A percentile compares a stretch with the other conserved stretches of the same genome.
Conservation (phyloP, 306 rosid species). For the Acacia crassicarpa region DNA sequence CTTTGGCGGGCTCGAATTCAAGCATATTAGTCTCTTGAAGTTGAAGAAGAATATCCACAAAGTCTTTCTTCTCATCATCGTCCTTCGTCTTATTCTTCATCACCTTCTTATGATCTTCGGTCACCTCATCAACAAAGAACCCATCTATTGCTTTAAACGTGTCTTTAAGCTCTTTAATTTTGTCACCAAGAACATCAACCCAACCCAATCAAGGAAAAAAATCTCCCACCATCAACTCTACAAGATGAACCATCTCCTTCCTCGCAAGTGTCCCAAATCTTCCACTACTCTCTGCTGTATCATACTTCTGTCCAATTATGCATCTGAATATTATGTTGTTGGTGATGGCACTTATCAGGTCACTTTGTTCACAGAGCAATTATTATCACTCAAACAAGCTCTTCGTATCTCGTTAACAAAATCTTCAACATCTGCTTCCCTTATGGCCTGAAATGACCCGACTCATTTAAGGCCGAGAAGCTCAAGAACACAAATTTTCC, state of each 20-base stretch:
- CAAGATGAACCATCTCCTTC: background rate
- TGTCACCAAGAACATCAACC: slow-evolving; percentile 19
- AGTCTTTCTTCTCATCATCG: slow-evolving; percentile 24
- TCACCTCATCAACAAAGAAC: slow-evolving; percentile 18
- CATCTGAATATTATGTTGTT: slow-evolving; percentile 31
- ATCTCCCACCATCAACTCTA: slow-evolving; percentile 18
- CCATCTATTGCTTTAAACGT: background rate
- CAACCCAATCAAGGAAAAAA: slow-evolving; percentile 21
- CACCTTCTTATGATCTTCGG: slow-evolving; percentile 23
- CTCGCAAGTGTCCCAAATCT: slow-evolving; percentile 11
- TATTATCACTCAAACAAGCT: background rate
- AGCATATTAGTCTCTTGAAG: slow-evolving; percentile 15
- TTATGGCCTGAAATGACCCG: background rate
- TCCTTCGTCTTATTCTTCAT: background rate
- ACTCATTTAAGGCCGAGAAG: slow-evolving; percentile 30
- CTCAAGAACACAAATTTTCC: slow-evolving; percentile 23
- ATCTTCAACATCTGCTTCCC: slow-evolving; percentile 24
- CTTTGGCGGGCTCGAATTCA: slow-evolving; percentile 28
- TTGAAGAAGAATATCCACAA: slow-evolving; percentile 37
- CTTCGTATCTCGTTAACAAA: slow-evolving; percentile 6
- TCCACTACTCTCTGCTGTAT: background rate
- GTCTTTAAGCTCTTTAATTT: background rate
- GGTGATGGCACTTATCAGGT: slow-evolving; percentile 9
- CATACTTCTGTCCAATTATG: slow-evolving; percentile 31
- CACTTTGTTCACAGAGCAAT: slow-evolving; percentile 7